Conservation (phyloP, 768 basidiomycete species). For the Dentipellis sp. region DNA sequence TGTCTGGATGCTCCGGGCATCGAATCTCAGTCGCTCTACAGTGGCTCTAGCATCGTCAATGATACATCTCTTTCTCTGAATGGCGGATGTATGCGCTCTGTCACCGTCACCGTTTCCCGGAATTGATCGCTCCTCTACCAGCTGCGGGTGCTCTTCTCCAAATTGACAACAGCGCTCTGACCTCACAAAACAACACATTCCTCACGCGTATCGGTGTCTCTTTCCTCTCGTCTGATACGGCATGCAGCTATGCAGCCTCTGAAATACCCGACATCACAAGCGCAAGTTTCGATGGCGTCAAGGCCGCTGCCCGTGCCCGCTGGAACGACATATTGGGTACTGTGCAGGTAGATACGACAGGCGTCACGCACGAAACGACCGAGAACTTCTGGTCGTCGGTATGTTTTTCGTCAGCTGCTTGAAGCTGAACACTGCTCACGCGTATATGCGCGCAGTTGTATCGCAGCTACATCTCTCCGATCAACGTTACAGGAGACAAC, state of each 20-base stretch:
- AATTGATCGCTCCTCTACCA: no score
- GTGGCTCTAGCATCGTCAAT: background rate
- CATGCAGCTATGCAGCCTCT: conserved; percentile 49
- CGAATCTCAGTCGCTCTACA: background rate
- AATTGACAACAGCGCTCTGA: background rate
- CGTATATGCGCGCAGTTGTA: background rate
- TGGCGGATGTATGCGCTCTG: background rate
- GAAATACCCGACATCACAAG: conserved; percentile 56
- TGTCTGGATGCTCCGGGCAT: background rate
- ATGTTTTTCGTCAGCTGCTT: background rate
- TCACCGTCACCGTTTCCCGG: conserved; percentile 29
- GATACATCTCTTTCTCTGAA: background rate
- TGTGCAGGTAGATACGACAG: conserved; percentile 36
- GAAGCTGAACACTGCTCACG: background rate
- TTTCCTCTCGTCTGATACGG: conserved; percentile 50
- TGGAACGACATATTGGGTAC: conserved; percentile 54
- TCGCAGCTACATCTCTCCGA: background rate
- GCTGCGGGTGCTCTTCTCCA: background rate
- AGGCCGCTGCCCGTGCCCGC: conserved; percentile 29
- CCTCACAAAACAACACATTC: conserved; percentile 29
- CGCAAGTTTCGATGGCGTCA: conserved; percentile 44
- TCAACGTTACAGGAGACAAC: background rate
- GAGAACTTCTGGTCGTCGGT: conserved; percentile 19
- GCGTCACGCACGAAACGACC: conserved; percentile 35
- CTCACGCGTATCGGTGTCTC: conserved; percentile 58